phyloP scores from a whole-genome alignment of 345 rosid species.

The Pistacia vera region DNA sequence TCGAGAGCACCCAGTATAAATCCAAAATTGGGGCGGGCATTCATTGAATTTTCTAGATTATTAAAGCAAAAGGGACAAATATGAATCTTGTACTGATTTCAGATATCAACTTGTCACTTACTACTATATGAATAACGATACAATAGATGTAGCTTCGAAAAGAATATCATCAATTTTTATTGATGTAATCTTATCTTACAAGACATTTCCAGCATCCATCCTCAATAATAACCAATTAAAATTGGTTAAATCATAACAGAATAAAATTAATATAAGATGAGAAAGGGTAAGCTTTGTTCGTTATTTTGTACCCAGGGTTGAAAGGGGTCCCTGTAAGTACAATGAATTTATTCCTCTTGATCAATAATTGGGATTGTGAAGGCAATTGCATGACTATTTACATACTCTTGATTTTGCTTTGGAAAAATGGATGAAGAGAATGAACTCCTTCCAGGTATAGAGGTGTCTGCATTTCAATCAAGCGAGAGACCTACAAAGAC shows the following conservation, averaged over 20 bases:
- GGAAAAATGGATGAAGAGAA: conserved; percentile 69
- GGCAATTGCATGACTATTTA: conserved; percentile 8
- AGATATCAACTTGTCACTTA: neutral
- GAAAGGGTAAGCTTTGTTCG: neutral
- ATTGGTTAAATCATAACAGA: neutral
- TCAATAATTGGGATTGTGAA: conserved; percentile 9
- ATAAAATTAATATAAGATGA: conserved; percentile 7
- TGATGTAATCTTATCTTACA: conserved; percentile 1
- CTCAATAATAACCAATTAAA: neutral
- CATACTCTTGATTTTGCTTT: conserved; percentile 28
- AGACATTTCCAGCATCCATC: neutral
- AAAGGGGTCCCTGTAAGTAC: neutral
- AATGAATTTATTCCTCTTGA: conserved; percentile 1
- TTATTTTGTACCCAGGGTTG: neutral
- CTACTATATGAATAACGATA: neutral
- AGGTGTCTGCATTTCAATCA: conserved; percentile 92
- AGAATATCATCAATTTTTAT: neutral
- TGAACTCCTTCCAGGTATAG: conserved; percentile 74
- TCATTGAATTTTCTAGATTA: too few relatives aligned
- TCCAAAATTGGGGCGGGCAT: too few relatives aligned
- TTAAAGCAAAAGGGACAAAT: too few relatives aligned
- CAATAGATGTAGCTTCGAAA: neutral
- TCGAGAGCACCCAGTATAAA: too few relatives aligned
- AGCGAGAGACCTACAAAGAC: conserved; percentile 70
- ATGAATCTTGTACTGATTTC: too few relatives aligned